Conservation (phyloP, 2,329 filamentous ascomycete species). For the Triangularia setosa region DNA sequence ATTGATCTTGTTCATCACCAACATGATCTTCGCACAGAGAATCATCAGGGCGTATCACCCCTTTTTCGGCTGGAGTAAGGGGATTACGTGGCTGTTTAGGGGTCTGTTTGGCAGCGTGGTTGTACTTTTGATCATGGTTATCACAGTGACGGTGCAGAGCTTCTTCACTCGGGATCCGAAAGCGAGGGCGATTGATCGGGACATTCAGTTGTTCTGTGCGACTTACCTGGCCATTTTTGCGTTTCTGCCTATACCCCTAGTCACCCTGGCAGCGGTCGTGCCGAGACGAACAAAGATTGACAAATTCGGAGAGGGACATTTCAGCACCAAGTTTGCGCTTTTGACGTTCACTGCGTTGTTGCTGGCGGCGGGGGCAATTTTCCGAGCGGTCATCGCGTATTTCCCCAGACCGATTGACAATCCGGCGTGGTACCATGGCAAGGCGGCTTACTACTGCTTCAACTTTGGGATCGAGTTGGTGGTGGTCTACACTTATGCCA, state of each 20-base stretch:
- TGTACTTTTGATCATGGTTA: conserved; percentile 28
- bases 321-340: conserved; percentile 63
- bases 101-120: conserved; percentile 50
- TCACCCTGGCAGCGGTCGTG: conserved; percentile 48
- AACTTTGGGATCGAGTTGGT: conserved; percentile 72
- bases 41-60: conserved; percentile 72
- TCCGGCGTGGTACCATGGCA: conserved; percentile 67
- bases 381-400: conserved; percentile 60
- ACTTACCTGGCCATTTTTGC: conserved; percentile 62
- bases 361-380: conserved; percentile 65
- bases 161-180: conserved; percentile 61
- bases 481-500: conserved; percentile 63
- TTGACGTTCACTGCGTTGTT: conserved; percentile 56
- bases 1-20: conserved; percentile 71
- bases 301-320: conserved; percentile 63
- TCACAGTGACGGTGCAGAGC: conserved; percentile 55
- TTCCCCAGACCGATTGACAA: conserved; percentile 44
- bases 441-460: conserved; percentile 74
- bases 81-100: conserved; percentile 50
- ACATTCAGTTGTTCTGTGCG: conserved; percentile 59
- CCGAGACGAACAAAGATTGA: conserved; percentile 40
- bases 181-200: conserved; percentile 51
- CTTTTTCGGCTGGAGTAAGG: conserved; percentile 61
- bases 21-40: conserved; percentile 72
- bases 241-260: conserved; percentile 61